Evolutionary conservation across 352 stramenopile species (phyloP).

Genomic region (Poterioochromonas sp.): DNA sequence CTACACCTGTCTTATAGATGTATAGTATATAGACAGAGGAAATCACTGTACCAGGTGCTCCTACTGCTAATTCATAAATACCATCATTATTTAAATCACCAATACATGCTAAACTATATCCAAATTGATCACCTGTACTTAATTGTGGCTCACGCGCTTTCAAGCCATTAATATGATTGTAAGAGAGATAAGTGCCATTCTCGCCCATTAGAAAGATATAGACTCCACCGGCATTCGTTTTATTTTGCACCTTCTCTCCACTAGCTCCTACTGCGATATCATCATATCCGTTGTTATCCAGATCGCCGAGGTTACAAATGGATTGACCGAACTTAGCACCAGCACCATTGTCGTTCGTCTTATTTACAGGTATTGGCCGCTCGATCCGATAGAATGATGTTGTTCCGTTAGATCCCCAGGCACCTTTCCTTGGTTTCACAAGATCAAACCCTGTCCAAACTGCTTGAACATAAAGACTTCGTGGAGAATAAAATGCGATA

Average conservation of each 20-base stretch:
- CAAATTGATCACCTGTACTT: not conserved
- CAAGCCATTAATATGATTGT: not conserved
- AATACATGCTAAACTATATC: not conserved
- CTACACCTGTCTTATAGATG: not conserved
- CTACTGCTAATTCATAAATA: constrained; percentile 16
- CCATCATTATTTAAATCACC: constrained; percentile 28
- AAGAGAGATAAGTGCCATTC: not conserved
- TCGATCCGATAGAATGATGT: too few relatives aligned
- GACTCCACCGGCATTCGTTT: not conserved
- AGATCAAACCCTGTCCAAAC: not conserved
- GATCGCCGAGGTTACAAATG: constrained; percentile 7
- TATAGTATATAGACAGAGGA: constrained; percentile 6
- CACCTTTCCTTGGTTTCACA: not conserved
- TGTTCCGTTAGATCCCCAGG: not conserved
- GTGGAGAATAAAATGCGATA: too few relatives aligned
- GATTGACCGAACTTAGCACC: constrained; percentile 3
- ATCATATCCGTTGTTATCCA: constrained; percentile 1
- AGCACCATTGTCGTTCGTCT: too few relatives aligned
- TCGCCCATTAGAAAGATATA: constrained; percentile 19
- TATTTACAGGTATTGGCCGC: too few relatives aligned
- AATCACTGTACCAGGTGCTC: not conserved
- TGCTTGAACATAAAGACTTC: too few relatives aligned
- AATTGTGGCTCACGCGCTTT: not conserved
- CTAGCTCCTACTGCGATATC: constrained; percentile 18
- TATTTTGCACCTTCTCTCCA: not conserved